phyloP scores from a whole-genome alignment of 2,329 filamentous ascomycete species.

The Uncinocarpus reesii region DNA sequence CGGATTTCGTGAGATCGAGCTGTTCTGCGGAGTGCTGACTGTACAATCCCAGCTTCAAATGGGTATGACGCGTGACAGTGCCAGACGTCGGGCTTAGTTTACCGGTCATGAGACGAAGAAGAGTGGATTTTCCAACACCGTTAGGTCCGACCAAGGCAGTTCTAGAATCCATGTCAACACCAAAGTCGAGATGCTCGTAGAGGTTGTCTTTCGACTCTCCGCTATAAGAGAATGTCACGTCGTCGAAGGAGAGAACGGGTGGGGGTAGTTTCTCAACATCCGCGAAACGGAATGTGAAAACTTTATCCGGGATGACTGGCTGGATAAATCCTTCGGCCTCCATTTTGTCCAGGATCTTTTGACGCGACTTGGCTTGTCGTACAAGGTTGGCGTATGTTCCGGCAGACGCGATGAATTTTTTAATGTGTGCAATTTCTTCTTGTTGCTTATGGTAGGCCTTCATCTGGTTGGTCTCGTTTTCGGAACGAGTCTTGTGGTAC shows the following conservation, averaged over 20 bases:
- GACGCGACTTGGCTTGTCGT: slow-evolving; percentile 93
- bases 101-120: slow-evolving; percentile 99
- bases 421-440: slow-evolving; percentile 98
- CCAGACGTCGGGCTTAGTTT: slow-evolving; percentile 84
- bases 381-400: slow-evolving; percentile 99
- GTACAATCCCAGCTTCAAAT: slow-evolving; percentile 97
- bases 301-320: slow-evolving; percentile 69
- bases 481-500: slow-evolving; percentile 83
- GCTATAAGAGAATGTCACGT: slow-evolving; percentile 97
- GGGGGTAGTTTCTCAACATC: slow-evolving; percentile 99
- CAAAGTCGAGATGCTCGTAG: slow-evolving; percentile 92
- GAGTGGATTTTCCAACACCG: slow-evolving; percentile 98
- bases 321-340: slow-evolving; percentile 98
- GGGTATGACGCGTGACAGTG: slow-evolving; percentile 80
- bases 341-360: slow-evolving; percentile 99
- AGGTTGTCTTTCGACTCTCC: slow-evolving; percentile 80
- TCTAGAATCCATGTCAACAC: slow-evolving; percentile 99
- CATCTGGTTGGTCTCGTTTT: slow-evolving; percentile 96
- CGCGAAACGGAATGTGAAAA: slow-evolving; percentile 97
- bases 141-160: slow-evolving; percentile 97
- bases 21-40: slow-evolving; percentile 97
- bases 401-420: slow-evolving; percentile 99
- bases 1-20: slow-evolving; percentile 94
- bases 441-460: slow-evolving; percentile 99
- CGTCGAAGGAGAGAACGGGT: slow-evolving; percentile 88